Evolutionary conservation across 2,329 filamentous ascomycete species (phyloP).

Genomic region (Lizonia empirigonia): DNA sequence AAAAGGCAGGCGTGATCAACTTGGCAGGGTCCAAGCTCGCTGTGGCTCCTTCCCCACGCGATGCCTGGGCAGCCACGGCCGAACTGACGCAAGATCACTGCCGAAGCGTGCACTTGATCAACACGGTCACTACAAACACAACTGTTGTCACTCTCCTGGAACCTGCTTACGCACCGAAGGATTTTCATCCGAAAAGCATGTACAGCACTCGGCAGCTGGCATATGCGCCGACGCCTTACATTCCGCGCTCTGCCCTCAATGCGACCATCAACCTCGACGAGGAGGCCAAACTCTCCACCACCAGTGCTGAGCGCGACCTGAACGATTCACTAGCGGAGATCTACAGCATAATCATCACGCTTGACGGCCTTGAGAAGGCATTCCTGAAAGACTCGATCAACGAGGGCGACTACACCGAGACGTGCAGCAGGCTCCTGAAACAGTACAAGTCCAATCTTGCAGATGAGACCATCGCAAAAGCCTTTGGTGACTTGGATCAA

Average conservation of each 20-base stretch:
- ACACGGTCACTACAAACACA: background rate
- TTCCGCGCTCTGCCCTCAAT: conserved; percentile 79
- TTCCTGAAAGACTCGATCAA: conserved; percentile 94
- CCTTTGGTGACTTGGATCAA: conserved; percentile 84
- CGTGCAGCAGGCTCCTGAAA: conserved; percentile 89
- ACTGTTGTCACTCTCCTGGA: background rate
- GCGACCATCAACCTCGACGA: conserved; percentile 94
- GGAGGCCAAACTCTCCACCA: conserved; percentile 91
- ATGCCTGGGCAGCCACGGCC: conserved; percentile 22
- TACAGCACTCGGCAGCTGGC: conserved; percentile 65
- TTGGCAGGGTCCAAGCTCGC: conserved; percentile 36
- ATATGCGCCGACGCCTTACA: conserved; percentile 90
- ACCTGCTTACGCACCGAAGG: background rate
- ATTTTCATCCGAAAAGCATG: conserved; percentile 35
- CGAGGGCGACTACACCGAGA: conserved; percentile 93
- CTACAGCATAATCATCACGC: conserved; percentile 94
- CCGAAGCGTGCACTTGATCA: conserved; percentile 1
- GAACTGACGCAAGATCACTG: conserved; percentile 19
- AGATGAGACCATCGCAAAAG: conserved; percentile 86
- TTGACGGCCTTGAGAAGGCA: conserved; percentile 94
- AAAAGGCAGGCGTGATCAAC: conserved; percentile 27
- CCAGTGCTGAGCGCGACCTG: conserved; percentile 85
- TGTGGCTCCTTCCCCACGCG: conserved; percentile 28
- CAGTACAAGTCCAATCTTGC: conserved; percentile 95
- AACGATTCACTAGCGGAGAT: conserved; percentile 96